Evolutionary conservation across 208 protist genomes (phyloP).

Genomic region (Wallacemonas sp.): DNA sequence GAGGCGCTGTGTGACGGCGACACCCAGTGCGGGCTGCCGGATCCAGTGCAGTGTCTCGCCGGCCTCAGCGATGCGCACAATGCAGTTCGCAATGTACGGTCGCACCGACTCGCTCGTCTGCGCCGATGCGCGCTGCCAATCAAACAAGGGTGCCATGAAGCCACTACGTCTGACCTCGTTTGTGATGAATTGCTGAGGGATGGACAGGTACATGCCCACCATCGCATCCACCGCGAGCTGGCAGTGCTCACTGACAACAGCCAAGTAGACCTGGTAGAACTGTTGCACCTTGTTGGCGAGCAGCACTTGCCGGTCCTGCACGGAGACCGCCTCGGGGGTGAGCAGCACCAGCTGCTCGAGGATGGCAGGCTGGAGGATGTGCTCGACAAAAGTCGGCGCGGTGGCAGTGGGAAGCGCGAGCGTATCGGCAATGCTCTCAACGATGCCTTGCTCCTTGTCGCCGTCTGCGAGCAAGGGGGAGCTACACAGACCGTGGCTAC

Average conservation of each 20-base stretch:
- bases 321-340: constrained; percentile 23
- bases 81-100: constrained; percentile 71
- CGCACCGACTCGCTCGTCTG: constrained; percentile 64
- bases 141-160: constrained; percentile 69
- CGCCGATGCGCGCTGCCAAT: constrained; percentile 79
- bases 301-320: constrained; percentile 9
- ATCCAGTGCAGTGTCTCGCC: constrained; percentile 70
- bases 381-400: constrained; percentile 61
- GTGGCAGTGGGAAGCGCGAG: constrained; percentile 65
- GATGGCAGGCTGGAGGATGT: constrained; percentile 70
- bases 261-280: constrained; percentile 53
- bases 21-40: constrained; percentile 70
- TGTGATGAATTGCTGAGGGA: constrained; percentile 73
- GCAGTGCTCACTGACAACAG: constrained; percentile 77
- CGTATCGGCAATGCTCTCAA: constrained; percentile 83
- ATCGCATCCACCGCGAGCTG: constrained; percentile 83
- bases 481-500: constrained; percentile 43
- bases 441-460: constrained; percentile 42
- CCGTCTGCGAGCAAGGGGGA: constrained; percentile 5
- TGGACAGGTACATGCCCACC: constrained; percentile 64
- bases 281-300: constrained; percentile 15
- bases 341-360: constrained; percentile 54
- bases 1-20: constrained; percentile 71
- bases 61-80: constrained; percentile 66
- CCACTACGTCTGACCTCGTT: constrained; percentile 52